These are phyloP conservation scores for Boeremia lycopersici DNA, from an alignment of 2,329 filamentous ascomycete species.

Conservation along the genomic window DNA sequence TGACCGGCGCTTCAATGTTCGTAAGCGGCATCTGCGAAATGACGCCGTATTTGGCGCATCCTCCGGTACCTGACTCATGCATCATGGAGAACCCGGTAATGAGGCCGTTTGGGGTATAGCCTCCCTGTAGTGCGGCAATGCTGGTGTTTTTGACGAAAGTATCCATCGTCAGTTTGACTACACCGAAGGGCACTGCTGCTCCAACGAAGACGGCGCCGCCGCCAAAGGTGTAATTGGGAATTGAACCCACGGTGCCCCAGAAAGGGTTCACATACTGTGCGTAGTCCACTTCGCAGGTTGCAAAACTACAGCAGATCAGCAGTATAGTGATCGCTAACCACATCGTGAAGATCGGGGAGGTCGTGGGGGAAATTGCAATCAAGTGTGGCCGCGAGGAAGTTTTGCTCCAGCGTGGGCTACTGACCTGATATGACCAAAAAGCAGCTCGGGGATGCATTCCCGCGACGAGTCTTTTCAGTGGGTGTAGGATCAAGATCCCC, in stretches of 20 bases:
- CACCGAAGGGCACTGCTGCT: conserved; percentile 40
- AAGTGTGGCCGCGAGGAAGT: too few relatives aligned
- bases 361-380: too few relatives aligned
- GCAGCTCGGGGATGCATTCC: too few relatives aligned
- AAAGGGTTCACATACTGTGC: conserved; percentile 57
- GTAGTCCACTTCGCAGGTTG: conserved; percentile 36
- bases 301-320: neutral
- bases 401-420: too few relatives aligned
- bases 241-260: conserved; percentile 56
- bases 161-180: conserved; percentile 46
- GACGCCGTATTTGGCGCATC: conserved; percentile 72
- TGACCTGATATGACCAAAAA: too few relatives aligned
- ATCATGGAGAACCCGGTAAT: conserved; percentile 45
- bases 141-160: conserved; percentile 33
- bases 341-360: neutral
- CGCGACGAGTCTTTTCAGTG: too few relatives aligned
- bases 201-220: conserved; percentile 45
- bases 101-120: conserved; percentile 47
- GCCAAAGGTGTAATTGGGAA: conserved; percentile 52
- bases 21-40: conserved; percentile 58
- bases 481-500: too few relatives aligned
- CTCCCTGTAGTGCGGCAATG: conserved; percentile 39
- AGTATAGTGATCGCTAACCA: neutral
- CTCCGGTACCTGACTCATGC: conserved; percentile 60
- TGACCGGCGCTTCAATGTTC: conserved; percentile 50